Base-by-base conservation (phyloP, 306 rosid species). In the Mimosa pudica region DNA sequence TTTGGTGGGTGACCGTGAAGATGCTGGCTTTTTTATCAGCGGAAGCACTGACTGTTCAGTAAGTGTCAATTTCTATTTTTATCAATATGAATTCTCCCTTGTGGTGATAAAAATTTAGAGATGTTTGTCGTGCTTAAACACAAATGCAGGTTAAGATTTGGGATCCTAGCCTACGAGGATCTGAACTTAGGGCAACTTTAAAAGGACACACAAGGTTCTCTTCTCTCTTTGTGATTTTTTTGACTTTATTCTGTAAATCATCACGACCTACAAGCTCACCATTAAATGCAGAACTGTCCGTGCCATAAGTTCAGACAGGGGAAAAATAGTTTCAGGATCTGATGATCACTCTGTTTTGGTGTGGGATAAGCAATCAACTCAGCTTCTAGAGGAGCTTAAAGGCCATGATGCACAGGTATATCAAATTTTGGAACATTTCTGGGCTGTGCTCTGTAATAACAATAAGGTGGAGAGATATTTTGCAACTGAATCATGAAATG, bases 1-100 rank as follows among this genome's bases (percentile, higher is more conserved):
- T 88, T 92, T 95, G 82, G 94, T 95, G 79, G 98, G 99, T 84
- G 99, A 95, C 84, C 99, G 98, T 73, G 99, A 95, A 88, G 99
- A 95, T 87, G 98, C 99, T 63, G 99, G 99, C 70, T 93, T 95
- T 85, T 91, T 95, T 81, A 93, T 95, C 60, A 93, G 99, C 81
- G 99, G 99, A 83, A 91, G 99, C 89, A 90, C 97, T 13, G 99
- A 95, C 82, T 88, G 98, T 89, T 86, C 89, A 2, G 99, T 95
- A 87, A 86, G 92, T 82, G 41, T 60, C 35, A 77, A 79, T 77
- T 75, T 77, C 2, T 58, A 18, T 58, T 58, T 58, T 55, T 55
- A 55, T 2, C 20, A 20, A n/a, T 18, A 58, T 58, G 33, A 58
- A 55, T 55, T 55, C 18, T 17, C 62, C 65, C 76, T 71, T 48